Percentiles rank a stretch among this genome's conserved stretches.
Conservation (phyloP, 129 eudicot genomes). For the Flaveria sonorensis region DNA sequence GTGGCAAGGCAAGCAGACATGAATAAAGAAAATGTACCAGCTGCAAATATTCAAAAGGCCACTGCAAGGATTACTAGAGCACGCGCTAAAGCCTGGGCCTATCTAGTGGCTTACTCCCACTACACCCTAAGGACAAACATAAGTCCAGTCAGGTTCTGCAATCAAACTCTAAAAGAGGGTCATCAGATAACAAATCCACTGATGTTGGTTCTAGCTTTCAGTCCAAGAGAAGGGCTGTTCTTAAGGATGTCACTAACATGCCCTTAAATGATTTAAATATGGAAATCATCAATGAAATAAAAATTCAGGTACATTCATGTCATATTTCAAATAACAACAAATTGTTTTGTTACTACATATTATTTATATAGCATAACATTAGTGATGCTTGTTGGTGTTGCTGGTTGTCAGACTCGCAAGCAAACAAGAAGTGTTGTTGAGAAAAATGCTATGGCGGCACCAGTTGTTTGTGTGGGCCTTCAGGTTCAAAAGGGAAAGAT, state of each 20-base stretch:
- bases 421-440: conserved; percentile 38
- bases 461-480: conserved; percentile 32
- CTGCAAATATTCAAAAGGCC: conserved; percentile 44
- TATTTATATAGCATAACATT: background rate
- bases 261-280: conserved; percentile 37
- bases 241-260: conserved; percentile 74
- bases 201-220: conserved; percentile 40
- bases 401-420: conserved; percentile 48
- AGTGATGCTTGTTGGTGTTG: conserved; percentile 27
- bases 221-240: conserved; percentile 75
- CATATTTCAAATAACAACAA: background rate
- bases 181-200: conserved; percentile 47
- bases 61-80: conserved; percentile 73
- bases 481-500: conserved; percentile 36
- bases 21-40: conserved; percentile 59
- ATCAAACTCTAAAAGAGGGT: conserved; percentile 55
- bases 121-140: conserved; percentile 38
- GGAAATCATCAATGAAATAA: conserved; percentile 37
- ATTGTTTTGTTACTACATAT: background rate
- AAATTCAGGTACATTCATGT: conserved; percentile 45
- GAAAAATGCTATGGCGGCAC: conserved; percentile 44
- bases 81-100: conserved; percentile 68
- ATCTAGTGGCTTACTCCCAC: conserved; percentile 56
- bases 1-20: conserved; percentile 47
- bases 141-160: conserved; percentile 41